Evolutionary conservation across 192 early-diverging fungal species (phyloP).

Genomic region (Rhizophagus prolifer): DNA sequence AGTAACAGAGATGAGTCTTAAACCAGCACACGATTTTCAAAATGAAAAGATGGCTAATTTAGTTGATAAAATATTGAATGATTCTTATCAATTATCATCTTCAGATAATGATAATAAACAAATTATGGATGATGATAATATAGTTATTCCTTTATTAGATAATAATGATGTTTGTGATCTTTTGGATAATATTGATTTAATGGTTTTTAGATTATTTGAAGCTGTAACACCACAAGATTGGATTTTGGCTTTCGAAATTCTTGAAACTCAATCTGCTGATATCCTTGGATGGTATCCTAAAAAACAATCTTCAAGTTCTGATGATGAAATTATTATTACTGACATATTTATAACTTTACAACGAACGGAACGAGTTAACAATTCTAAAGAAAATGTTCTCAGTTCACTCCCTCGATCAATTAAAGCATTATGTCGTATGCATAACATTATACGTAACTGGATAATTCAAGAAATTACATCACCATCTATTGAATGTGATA

Average conservation of each 20-base stretch:
- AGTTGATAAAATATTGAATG: neutral
- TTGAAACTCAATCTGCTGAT: slow-evolving; percentile 49
- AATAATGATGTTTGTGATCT: neutral
- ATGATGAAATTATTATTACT: slow-evolving; percentile 63
- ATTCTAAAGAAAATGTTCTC: slow-evolving; percentile 53
- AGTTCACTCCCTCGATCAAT: slow-evolving; percentile 64
- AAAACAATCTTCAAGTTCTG: slow-evolving; percentile 31
- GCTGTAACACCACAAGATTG: slow-evolving; percentile 47
- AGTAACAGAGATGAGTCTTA: neutral
- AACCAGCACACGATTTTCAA: slow-evolving; percentile 2
- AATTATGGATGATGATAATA: neutral
- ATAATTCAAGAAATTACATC: slow-evolving; percentile 60
- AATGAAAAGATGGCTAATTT: neutral
- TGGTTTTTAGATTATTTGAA: slow-evolving; percentile 38
- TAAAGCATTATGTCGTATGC: slow-evolving; percentile 62
- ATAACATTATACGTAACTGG: slow-evolving; percentile 69
- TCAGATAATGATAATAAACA: neutral
- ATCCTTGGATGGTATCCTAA: slow-evolving; percentile 46
- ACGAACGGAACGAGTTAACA: slow-evolving; percentile 44
- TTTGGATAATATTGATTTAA: slow-evolving; percentile 24
- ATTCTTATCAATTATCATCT: neutral
- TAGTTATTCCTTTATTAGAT: neutral
- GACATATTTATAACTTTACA: slow-evolving; percentile 67
- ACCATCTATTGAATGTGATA: slow-evolving; percentile 43
- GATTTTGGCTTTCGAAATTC: slow-evolving; percentile 48